Conservation (phyloP, 371 early-diverging fungal genomes). For the Syncephalastrum monosporum region DNA sequence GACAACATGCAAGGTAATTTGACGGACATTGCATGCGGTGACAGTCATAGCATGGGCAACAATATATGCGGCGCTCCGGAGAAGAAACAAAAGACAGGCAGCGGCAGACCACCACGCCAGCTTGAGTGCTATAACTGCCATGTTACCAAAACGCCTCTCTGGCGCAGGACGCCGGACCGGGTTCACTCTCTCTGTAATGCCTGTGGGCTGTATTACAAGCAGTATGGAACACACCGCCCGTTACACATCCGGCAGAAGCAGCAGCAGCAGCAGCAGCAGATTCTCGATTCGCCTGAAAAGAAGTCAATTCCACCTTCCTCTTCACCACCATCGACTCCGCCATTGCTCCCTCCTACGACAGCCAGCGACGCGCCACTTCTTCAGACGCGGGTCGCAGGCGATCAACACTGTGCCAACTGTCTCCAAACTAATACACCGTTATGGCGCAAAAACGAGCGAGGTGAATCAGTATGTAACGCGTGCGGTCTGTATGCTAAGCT, state of each 20-base stretch:
- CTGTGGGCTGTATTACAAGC: conserved; percentile 80
- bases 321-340: neutral
- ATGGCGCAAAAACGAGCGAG: conserved; percentile 81
- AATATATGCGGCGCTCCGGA: too few relatives aligned
- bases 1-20: too few relatives aligned
- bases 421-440: conserved; percentile 78
- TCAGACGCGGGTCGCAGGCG: neutral
- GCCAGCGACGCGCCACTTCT: conserved; percentile 6
- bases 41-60: too few relatives aligned
- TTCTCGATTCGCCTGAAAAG: neutral
- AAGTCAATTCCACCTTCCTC: conserved; percentile 16
- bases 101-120: conserved; percentile 53
- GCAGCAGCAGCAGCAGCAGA: conserved; percentile 3
- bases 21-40: too few relatives aligned
- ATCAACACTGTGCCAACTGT: conserved; percentile 67
- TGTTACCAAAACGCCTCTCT: conserved; percentile 80
- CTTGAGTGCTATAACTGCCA: conserved; percentile 79
- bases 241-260: conserved; percentile 57
- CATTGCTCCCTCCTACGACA: conserved; percentile 2
- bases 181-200: conserved; percentile 82
- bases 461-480: conserved; percentile 81
- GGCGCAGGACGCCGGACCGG: conserved; percentile 78
- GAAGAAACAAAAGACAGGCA: neutral
- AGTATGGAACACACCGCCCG: conserved; percentile 72
- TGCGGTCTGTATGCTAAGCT: conserved; percentile 78